Evolutionary conservation across 2,329 filamentous ascomycete genomes (phyloP), one percentile per base, ranked within the genome.

Genomic region (Colletotrichum eleusines): DNA sequence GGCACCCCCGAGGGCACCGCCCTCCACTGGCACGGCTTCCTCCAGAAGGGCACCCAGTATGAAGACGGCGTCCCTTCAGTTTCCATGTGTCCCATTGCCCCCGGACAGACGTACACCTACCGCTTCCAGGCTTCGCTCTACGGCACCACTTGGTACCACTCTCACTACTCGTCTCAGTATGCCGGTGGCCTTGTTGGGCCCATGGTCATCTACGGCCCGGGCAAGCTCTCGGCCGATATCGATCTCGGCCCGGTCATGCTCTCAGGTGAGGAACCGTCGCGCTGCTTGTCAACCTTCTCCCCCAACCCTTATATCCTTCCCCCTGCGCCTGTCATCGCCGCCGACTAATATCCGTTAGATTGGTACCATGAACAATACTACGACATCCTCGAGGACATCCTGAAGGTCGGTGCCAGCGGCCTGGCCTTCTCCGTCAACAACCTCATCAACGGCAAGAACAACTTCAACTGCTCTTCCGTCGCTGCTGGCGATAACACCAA

Each of bases 21-120:
- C 2, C 78, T 88, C 5, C 86, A 88, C 76, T 88, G 85, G 84
- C 86, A 88, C 71, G 86, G 86, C 0, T 83, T 48, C 11, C 44
- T 48, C 5, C 44, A 48, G 44, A 12, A 48, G 44, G 44, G n/a
- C 11, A 48, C 44, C 11, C 44, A 48, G 44, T 48, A 4, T 3
- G 44, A 48, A 4, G 44, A 48, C 2, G 44, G 44, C 5, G 44
- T 48, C 1, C 44, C 44, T 48, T n/a, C 44, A 2, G 1, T 48
- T 4, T 48, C 44, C 5, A 48, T 48, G 44, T 48, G 44, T 48
- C 44, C 44, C 4, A 48, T 48, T 14, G 44, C 44, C 2, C 44
- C 44, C 11, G 44, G 44, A 26, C 5, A 26, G 11, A 48, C n/a
- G 11, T 48, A 26, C 44, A 48, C 44, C n/a, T 48, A 48, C 44